A percentile compares a stretch with the other conserved stretches of the same genome.
phyloP scores from a whole-genome alignment of 768 basidiomycete genomes.

The Amanita phalloides region DNA sequence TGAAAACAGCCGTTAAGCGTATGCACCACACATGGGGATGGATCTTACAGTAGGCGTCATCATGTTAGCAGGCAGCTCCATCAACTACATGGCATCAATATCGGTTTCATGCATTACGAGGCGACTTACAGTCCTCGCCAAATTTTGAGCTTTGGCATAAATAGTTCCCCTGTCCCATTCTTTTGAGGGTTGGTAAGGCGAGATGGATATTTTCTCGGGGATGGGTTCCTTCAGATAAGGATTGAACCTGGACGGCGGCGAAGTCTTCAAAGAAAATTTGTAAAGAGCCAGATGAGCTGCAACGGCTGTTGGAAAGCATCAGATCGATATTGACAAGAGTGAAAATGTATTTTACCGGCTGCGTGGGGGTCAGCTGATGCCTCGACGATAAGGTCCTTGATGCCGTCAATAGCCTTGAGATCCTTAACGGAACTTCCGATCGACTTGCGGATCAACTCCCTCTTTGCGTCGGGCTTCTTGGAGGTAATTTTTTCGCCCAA shows the following conservation, averaged over 20 bases:
- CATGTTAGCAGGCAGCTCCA: constrained; percentile 81
- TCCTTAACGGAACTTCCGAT: constrained; percentile 67
- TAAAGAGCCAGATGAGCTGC: constrained; percentile 68
- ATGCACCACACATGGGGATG: neutral
- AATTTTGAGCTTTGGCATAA: constrained; percentile 71
- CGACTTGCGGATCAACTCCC: constrained; percentile 63
- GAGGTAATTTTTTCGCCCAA: constrained; percentile 42
- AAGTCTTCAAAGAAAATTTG: constrained; percentile 72
- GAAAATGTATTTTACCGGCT: constrained; percentile 38
- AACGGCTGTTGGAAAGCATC: constrained; percentile 39
- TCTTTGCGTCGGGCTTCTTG: constrained; percentile 33
- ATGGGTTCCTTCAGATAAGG: constrained; percentile 42
- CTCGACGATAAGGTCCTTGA: constrained; percentile 55
- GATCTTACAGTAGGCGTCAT: constrained; percentile 66
- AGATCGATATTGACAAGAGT: neutral
- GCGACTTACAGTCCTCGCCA: constrained; percentile 57
- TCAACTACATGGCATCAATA: constrained; percentile 35
- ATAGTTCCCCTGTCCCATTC: constrained; percentile 68
- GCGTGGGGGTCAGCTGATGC: constrained; percentile 63
- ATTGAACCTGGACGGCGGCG: constrained; percentile 54
- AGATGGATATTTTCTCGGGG: constrained; percentile 38
- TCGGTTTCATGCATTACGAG: neutral
- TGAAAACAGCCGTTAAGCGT: constrained; percentile 14
- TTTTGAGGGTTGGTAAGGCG: constrained; percentile 33
- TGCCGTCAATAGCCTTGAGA: constrained; percentile 48